Evolutionary conservation across 2,329 filamentous ascomycete species (phyloP).

Genomic region (Thyridium curvatum): DNA sequence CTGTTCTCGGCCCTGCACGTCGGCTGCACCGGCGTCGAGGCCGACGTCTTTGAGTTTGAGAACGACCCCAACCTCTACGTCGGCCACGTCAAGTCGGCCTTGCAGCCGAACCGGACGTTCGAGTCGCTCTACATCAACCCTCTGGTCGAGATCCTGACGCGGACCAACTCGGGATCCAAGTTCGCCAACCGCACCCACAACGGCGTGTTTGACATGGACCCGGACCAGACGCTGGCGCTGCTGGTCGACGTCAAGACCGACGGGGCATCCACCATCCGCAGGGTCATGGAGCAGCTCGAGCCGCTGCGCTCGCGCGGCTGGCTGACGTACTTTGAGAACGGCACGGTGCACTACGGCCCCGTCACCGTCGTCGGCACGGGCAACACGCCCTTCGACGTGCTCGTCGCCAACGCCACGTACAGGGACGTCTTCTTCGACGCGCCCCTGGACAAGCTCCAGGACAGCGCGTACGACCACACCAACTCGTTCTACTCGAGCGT

Average conservation of each 20-base stretch:
- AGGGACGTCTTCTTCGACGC: constrained; percentile 63
- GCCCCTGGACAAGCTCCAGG: constrained; percentile 39
- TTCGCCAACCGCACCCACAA: constrained; percentile 36
- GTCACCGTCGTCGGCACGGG: constrained; percentile 67
- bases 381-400: constrained; percentile 50
- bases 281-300: constrained; percentile 48
- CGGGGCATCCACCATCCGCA: constrained; percentile 42
- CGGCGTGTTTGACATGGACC: constrained; percentile 52
- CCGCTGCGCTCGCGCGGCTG: constrained; percentile 54
- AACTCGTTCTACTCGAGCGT: constrained; percentile 65
- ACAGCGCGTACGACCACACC: constrained; percentile 32
- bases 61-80: constrained; percentile 43
- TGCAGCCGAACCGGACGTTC: constrained; percentile 53
- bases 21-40: constrained; percentile 59
- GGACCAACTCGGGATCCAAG: constrained; percentile 36
- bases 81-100: constrained; percentile 51
- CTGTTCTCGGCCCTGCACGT: constrained; percentile 54
- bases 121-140: constrained; percentile 59
- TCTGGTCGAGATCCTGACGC: constrained; percentile 49
- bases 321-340: constrained; percentile 46
- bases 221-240: constrained; percentile 49
- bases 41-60: constrained; percentile 59
- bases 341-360: constrained; percentile 43
- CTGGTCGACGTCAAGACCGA: constrained; percentile 65
- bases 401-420: constrained; percentile 45